These are phyloP conservation scores for Picea glauca DNA, from an alignment of 75 land plant genomes.

Conservation along the genomic window DNA sequence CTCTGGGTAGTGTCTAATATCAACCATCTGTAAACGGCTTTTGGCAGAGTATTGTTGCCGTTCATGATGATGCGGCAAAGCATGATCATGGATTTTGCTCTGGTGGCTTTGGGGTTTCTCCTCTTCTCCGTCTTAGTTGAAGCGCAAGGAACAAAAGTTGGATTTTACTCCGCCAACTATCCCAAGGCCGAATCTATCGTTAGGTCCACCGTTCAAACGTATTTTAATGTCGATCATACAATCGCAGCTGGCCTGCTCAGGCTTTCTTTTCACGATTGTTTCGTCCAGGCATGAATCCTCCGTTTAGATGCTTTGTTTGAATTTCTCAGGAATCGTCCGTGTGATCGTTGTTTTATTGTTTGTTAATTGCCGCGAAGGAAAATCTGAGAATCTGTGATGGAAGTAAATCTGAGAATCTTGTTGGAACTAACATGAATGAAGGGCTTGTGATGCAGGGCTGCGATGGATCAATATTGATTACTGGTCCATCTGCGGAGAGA, in stretches of 20 bases:
- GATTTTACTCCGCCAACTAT: slow-evolving; percentile 25
- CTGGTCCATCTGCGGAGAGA: slow-evolving; percentile 55
- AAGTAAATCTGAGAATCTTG: no score
- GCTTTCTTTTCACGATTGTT: slow-evolving; percentile 11
- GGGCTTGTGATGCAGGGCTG: slow-evolving; percentile 49
- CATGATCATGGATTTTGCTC: no score
- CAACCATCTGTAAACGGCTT: no score
- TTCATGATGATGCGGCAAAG: no score
- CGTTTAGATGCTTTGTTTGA: neutral
- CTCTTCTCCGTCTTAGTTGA: neutral
- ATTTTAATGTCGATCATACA: neutral
- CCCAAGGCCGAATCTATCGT: slow-evolving; percentile 29
- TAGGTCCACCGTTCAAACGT: slow-evolving; percentile 7
- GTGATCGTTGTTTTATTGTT: neutral
- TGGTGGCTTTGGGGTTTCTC: no score
- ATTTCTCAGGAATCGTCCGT: neutral
- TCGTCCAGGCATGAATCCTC: neutral
- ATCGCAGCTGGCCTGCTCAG: neutral
- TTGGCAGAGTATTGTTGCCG: no score
- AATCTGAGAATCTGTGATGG: neutral
- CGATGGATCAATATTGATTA: slow-evolving; percentile 66
- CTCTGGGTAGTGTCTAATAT: no score
- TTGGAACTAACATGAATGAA: neutral
- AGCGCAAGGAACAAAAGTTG: slow-evolving; percentile 23
- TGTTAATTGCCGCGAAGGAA: neutral